Base-by-base conservation (phyloP, 768 basidiomycete species). In the Pulveroboletus frians region DNA sequence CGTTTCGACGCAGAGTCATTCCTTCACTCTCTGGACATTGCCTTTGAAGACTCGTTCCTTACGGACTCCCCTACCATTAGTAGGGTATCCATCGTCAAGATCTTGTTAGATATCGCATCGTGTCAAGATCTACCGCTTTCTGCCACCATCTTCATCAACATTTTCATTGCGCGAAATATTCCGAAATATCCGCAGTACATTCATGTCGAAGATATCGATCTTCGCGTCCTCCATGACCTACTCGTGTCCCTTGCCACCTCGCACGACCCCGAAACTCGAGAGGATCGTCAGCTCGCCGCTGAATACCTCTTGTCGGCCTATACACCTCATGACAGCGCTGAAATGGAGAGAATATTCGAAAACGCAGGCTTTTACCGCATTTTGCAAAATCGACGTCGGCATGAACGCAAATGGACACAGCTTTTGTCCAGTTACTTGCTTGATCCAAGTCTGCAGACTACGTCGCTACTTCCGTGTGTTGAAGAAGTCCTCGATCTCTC, bases 151-250 rank as follows among this genome's bases (percentile, higher is more conserved):
- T 89, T 99, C 66, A 76, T 95, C 43, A 83, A 94, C 62, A 98
- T 99, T 52, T 99, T 99, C 69, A 78, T 98, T 49, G 91, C 96
- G 4, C 85, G 94, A 50, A 99, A 98, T 66, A 81, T 96, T 10
- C 92, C 96, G 0, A 98, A 97, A 70, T 99, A 98, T 69, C 83
- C 88, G 1, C 93, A 96, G 68, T 91, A 84, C 66, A 76, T 92
- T 41, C 53, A 11, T 0, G 44, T 55, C 30, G 41, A 55, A 36
- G 59, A 52, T 42, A 73, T 92, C 36, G 69, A 84, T 0, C 79
- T 85, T 1, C 83, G 78, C 51, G 72, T 78, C 4, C 73, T 93
- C 15, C 85, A 92, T 58, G 75, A 71, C 35, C 81, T 97, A 58
- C 79, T 99, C 42, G 74, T 87, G 50, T 79, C 79, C 6, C 82